Evolutionary conservation across 2,329 filamentous ascomycete genomes (phyloP).

Genomic region (Aspergillus sp.): DNA sequence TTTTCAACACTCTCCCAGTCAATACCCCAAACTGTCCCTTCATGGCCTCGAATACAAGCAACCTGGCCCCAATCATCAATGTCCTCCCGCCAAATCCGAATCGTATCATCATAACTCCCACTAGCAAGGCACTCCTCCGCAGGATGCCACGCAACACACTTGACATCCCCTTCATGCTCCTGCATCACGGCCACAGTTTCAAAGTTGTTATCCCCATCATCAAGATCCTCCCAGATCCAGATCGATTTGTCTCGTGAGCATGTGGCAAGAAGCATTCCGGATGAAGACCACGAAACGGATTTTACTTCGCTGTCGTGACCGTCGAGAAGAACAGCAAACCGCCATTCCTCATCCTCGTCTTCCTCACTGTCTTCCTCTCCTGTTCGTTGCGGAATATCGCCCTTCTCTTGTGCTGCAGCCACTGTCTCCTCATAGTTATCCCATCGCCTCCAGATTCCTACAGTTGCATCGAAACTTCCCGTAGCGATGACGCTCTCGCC

Average conservation of each 20-base stretch:
- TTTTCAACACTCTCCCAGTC: conserved; percentile 59
- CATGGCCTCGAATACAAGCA: conserved; percentile 74
- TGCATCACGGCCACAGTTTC: conserved; percentile 93
- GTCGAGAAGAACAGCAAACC: conserved; percentile 87
- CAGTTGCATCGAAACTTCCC: conserved; percentile 89
- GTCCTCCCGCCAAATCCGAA: conserved; percentile 87
- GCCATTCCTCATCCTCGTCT: conserved; percentile 79
- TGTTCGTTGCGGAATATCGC: conserved; percentile 3
- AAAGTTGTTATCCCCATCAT: conserved; percentile 85
- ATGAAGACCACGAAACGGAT: conserved; percentile 60
- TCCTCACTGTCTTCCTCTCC: conserved; percentile 47
- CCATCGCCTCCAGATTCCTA: conserved; percentile 76
- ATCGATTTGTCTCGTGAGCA: conserved; percentile 91
- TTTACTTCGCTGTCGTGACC: conserved; percentile 97
- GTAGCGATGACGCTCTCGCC: conserved; percentile 79
- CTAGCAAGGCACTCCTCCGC: conserved; percentile 77
- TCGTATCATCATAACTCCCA: conserved; percentile 91
- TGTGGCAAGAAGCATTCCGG: conserved; percentile 81
- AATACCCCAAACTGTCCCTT: conserved; percentile 85
- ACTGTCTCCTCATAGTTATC: conserved; percentile 40
- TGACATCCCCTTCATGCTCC: conserved; percentile 94
- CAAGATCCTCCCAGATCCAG: conserved; percentile 97
- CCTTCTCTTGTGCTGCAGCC: conserved; percentile 14
- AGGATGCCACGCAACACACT: conserved; percentile 89
- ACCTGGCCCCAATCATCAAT: conserved; percentile 93